Evolutionary conservation across 306 rosid species (phyloP), one percentile per base, ranked within the genome.

Genomic region (Rubus idaeus): DNA sequence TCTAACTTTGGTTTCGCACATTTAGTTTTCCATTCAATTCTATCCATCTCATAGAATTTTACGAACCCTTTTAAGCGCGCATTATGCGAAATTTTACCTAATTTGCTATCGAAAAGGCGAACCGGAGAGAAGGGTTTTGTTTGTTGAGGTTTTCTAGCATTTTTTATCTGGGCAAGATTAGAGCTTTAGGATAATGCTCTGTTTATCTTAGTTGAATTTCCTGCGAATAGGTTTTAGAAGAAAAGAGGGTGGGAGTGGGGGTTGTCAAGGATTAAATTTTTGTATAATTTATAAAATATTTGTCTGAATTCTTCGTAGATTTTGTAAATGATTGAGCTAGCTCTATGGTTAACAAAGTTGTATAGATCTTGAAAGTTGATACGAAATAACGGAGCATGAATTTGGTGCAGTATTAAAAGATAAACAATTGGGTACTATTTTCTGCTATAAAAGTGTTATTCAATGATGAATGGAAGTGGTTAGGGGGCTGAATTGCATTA

Each of bases 241-340:
- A 44, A 13, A 20, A 7, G 20, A 8, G 23, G 35, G 17, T 39
- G 66, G 0, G 8, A 0, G 8, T 18, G 42, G 62, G 62, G 42
- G 41, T 26, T 40, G 40, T 35, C 4, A 6, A 52, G 50, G 39
- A 3, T 71, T 39, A 50, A 10, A n/a, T 11, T 44, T 20, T 3
- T 73, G 8, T 56, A 16, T 0, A 37, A 8, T 73, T 56, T n/a
- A 8, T 30, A 12, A 13, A 35, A 5, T 10, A 0, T 30, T 62
- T 35, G 20, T 63, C 2, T 39, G 8, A 7, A 64, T 11, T 30
- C 17, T 61, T 13, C 1, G 20, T 62, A 17, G 2, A 21, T 30
- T 73, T 16, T 73, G 65, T 21, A 26, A 40, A 39, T 45, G 68
- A 45, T 44, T 21, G 77, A 56, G 42, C 26, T 40, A 65, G 70